These are phyloP conservation scores for Trametes polyzona DNA, from an alignment of 1,284 basidiomycete genomes.

Conservation along the genomic window DNA sequence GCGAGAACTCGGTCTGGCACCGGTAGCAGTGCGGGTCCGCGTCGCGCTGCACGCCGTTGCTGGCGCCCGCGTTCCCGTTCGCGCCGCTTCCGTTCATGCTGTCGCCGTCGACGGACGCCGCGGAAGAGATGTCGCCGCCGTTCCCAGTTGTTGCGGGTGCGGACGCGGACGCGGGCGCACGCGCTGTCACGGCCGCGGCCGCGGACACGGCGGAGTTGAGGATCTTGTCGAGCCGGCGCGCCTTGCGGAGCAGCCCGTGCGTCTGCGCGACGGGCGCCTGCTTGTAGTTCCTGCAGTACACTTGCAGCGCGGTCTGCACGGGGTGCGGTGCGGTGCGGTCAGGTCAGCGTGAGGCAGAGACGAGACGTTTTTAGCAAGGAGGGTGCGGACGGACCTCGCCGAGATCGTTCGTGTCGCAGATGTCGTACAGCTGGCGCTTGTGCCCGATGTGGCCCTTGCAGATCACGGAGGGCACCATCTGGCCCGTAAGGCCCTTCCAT, in stretches of 20 bases:
- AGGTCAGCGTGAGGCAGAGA: not conserved
- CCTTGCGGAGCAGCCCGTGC: slow-evolving; percentile 86
- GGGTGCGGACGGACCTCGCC: slow-evolving; percentile 60
- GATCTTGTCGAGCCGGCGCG: slow-evolving; percentile 76
- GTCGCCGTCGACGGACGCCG: slow-evolving; percentile 19
- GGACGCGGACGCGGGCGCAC: no score
- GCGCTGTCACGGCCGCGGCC: no score
- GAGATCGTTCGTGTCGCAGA: slow-evolving; percentile 84
- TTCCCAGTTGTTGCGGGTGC: no score
- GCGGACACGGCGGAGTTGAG: slow-evolving; percentile 39
- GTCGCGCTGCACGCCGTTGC: not conserved
- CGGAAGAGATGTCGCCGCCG: slow-evolving; percentile 16
- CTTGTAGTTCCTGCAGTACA: slow-evolving; percentile 85
- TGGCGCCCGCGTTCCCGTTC: not conserved
- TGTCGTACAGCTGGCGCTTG: slow-evolving; percentile 72
- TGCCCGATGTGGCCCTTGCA: slow-evolving; percentile 82
- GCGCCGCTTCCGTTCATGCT: not conserved
- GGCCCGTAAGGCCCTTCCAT: slow-evolving; percentile 88
- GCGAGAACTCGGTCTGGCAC: slow-evolving; percentile 45
- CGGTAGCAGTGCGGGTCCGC: slow-evolving; percentile 39
- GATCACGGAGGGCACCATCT: slow-evolving; percentile 80
- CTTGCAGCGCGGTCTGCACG: slow-evolving; percentile 80
- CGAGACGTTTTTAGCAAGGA: not conserved
- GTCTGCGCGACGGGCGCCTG: slow-evolving; percentile 70
- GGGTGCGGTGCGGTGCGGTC: not conserved